Percentiles rank a stretch among this genome's conserved stretches.
Conservation (phyloP, 2,329 filamentous ascomycete genomes). For the Endocalyx cinctus region DNA sequence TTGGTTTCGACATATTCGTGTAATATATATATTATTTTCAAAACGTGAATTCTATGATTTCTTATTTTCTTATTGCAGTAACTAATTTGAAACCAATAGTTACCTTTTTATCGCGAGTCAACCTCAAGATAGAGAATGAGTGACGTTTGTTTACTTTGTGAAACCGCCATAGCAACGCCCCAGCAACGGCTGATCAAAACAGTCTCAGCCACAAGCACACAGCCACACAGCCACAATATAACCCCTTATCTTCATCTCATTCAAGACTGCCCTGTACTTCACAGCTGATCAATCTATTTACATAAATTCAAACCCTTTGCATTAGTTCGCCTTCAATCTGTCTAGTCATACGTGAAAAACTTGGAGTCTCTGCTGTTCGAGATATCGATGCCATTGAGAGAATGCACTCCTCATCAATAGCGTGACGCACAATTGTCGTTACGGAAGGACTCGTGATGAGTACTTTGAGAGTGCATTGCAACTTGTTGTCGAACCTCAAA, state of each 20-base stretch:
- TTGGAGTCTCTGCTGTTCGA: neutral
- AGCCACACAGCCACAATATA: constrained; percentile 1
- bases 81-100: neutral
- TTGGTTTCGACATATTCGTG: constrained; percentile 40
- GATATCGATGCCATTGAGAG: neutral
- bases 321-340: neutral
- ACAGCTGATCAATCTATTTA: no score
- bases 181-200: constrained; percentile 4
- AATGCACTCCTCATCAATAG: neutral
- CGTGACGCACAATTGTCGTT: neutral
- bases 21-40: constrained; percentile 1
- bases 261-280: no score
- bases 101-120: no score
- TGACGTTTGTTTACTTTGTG: constrained; percentile 18
- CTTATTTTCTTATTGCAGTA: neutral
- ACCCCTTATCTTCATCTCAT: no score
- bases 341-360: neutral
- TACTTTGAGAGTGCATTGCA: neutral
- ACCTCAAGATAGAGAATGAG: no score
- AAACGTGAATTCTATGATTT: neutral
- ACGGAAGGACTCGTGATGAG: neutral
- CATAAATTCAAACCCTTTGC: no score
- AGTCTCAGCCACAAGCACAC: constrained; percentile 6
- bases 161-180: constrained; percentile 2
- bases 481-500: neutral